A percentile compares a stretch with the other conserved stretches of the same genome.
These are phyloP conservation scores for Scopulariopsis brevicaulis DNA, from an alignment of 2,329 filamentous ascomycete species.

Conservation along the genomic window DNA sequence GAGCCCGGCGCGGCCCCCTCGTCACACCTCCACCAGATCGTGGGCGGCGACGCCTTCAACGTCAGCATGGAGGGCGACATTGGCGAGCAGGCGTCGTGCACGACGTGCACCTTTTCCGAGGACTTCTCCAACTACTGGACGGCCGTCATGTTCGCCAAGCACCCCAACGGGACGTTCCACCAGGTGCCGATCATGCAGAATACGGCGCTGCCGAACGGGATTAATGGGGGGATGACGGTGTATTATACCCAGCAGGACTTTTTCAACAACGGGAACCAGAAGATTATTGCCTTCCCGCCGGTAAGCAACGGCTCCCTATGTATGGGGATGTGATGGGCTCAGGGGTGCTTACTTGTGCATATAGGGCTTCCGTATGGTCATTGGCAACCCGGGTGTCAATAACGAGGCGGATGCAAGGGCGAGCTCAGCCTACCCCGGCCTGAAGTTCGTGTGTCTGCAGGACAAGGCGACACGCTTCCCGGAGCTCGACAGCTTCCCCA, in stretches of 20 bases:
- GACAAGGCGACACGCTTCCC: constrained; percentile 22
- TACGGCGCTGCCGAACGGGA: constrained; percentile 8
- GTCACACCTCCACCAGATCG: constrained; percentile 46
- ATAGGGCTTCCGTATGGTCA: constrained; percentile 36
- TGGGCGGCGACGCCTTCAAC: constrained; percentile 38
- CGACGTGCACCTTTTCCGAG: constrained; percentile 8
- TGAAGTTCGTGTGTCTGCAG: constrained; percentile 25
- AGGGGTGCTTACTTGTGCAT: not conserved
- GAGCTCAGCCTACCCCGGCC: constrained; percentile 20
- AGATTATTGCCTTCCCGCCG: constrained; percentile 31
- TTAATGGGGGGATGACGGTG: constrained; percentile 28
- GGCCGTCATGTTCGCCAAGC: constrained; percentile 8
- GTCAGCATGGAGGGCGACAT: constrained; percentile 23
- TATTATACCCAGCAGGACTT: constrained; percentile 27
- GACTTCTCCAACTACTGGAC: constrained; percentile 10
- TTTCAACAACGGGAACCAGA: constrained; percentile 15
- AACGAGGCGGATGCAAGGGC: constrained; percentile 21
- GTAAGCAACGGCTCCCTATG: constrained; percentile 20
- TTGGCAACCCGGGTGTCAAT: constrained; percentile 24
- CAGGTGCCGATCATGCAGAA: constrained; percentile 9
- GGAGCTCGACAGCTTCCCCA: constrained; percentile 37
- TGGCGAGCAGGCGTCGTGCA: constrained; percentile 6
- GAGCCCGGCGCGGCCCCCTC: constrained; percentile 36
- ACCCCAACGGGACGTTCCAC: constrained; percentile 8
- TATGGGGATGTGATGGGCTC: not conserved